Base-by-base conservation (phyloP, 2,329 filamentous ascomycete genomes). In the Scedosporium aurantiacum region DNA sequence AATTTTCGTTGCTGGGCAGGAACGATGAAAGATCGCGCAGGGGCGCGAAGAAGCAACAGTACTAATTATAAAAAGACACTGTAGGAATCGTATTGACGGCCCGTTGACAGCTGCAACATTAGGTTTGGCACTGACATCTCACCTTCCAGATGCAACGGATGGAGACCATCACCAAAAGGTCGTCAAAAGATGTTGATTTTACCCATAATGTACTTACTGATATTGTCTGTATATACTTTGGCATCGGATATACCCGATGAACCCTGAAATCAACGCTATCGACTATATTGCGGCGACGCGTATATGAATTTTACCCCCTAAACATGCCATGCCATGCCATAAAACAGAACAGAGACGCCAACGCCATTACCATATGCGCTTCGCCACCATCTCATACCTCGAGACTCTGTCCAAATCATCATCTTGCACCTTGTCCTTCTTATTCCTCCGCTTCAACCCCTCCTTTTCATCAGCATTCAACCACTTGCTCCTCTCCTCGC, bases 331-430 rank as follows among this genome's bases (percentile, higher is more conserved):
- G n/a, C n/a, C 25, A 45, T 45, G 56, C 37, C 8, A 16, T 43
- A 47, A 45, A 45, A 27, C 16, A 43, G 41, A 45, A 21, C 5
- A 32, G 23, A 58, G 16, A 14, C 37, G 16, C 28, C 14, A 45
- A 45, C 57, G 57, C 57, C 57, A 57, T 63, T 74, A 97, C 94
- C 94, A 99, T 68, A 99, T 99, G 71, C 94, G 82, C 80, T 97
- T 97, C 0, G 91, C 90, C 67, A 91, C 87, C 94, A 97, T 97
- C 70, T 91, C 91, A 76, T 97, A 99, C 68, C 94, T 81, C 80
- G 84, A 64, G 85, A 90, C 71, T 76, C 84, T 69, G 80, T 88
- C 73, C 84, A 84, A 71, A 83, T 77, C 75, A 3, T 63, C 65
- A 1, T 72, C 70, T 1, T 65, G 65, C 21, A 63, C 84, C 60